Evolutionary conservation across 257 asterid genomes (phyloP), one percentile per base, ranked within the genome.

Genomic region (Solanum verrucosum): DNA sequence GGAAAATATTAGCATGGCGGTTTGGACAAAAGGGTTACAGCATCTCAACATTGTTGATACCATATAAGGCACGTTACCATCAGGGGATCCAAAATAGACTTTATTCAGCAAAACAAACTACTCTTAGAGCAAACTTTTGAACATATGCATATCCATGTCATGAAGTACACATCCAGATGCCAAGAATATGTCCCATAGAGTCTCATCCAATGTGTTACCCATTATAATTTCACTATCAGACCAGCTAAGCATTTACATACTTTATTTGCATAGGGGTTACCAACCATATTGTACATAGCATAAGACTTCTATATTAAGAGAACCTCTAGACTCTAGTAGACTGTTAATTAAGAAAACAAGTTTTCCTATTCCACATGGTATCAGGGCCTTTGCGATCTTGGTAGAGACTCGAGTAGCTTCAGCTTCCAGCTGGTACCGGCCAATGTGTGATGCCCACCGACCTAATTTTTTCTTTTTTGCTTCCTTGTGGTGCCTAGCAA

Each of bases 1-100:
- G 73, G 89, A 89, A 81, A 77, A 83, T 38, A 88, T 81, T 46
- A 81, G 85, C 85, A 81, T 16, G 68, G 10, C 8, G 20, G 40
- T 81, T 44, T 49, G 42, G 42, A 81, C 68, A 81, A 16, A 81
- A 46, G 68, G 85, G 42, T 81, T 81, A 42, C 42, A 81, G 85
- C n/a, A 46, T 46, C 85, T 81, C 85, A 81, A 46, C 68, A 81
- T 81, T 46, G 67, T 29, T 44, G 67, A 79, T 9, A 81, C 85
- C 68, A 46, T 29, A 46, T 5, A 46, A 81, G 42, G 85, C 85
- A 18, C 65, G 46, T 46, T 46, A 81, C 67, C 42, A 46, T 46
- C 11, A 46, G 68, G 34, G 29, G 25, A 44, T 46, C 85, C 68
- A 81, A 9, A 46, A 81, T 29, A 81, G 16, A 81, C 40, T 81